Evolutionary conservation across 2,329 filamentous ascomycete genomes (phyloP).

Genomic region (Fusarium sp.): DNA sequence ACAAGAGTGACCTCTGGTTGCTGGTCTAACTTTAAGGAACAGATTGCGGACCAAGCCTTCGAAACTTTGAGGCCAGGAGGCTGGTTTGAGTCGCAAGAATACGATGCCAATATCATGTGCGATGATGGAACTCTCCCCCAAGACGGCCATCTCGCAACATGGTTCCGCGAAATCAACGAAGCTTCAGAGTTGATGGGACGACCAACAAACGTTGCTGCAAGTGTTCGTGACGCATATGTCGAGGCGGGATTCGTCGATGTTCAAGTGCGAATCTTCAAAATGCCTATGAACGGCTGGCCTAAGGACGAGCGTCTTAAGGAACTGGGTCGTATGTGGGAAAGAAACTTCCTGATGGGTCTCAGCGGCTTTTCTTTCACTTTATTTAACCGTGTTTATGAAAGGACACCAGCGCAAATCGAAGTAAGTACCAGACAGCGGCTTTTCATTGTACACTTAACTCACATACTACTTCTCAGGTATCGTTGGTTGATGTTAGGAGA

Average conservation of each 20-base stretch:
- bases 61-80: constrained; percentile 62
- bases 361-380: constrained; percentile 58
- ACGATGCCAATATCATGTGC: constrained; percentile 51
- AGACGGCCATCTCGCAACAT: constrained; percentile 53
- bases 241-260: constrained; percentile 67
- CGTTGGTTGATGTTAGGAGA: constrained; percentile 61
- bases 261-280: constrained; percentile 62
- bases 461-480: constrained; percentile 52
- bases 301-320: constrained; percentile 57
- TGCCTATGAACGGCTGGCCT: constrained; percentile 67
- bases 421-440: constrained; percentile 46
- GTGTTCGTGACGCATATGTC: constrained; percentile 53
- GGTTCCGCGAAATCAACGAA: constrained; percentile 54
- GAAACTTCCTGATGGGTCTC: constrained; percentile 56
- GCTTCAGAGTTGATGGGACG: constrained; percentile 54
- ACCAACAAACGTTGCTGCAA: constrained; percentile 51
- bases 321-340: constrained; percentile 59
- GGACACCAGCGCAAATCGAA: constrained; percentile 61
- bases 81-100: constrained; percentile 66
- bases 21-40: constrained; percentile 60
- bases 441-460: constrained; percentile 3
- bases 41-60: constrained; percentile 65
- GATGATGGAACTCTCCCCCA: constrained; percentile 59
- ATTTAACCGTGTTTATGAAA: constrained; percentile 55
- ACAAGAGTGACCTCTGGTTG: constrained; percentile 61